phyloP scores from a whole-genome alignment of 2,329 filamentous ascomycete genomes.

The Colletotrichum spaethianum region DNA sequence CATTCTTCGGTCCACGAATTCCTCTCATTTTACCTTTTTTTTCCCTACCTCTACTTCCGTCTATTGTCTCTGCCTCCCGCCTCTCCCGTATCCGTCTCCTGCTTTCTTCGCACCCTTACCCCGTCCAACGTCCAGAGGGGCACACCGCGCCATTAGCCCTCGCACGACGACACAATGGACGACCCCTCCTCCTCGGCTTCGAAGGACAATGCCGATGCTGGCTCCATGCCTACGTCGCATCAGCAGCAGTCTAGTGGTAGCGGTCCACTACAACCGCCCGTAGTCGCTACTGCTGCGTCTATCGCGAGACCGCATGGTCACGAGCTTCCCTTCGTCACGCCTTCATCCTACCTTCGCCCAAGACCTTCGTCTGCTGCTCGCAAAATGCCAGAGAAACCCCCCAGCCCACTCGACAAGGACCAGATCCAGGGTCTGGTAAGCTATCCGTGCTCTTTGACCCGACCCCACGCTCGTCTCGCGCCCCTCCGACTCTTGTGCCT shows the following conservation, averaged over 20 bases:
- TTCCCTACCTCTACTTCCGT: neutral
- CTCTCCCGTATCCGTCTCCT: slow-evolving; percentile 9
- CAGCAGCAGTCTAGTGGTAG: slow-evolving; percentile 38
- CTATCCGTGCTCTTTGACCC: slow-evolving; percentile 14
- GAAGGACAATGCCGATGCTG: slow-evolving; percentile 40
- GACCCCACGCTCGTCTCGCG: slow-evolving; percentile 20
- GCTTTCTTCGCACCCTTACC: slow-evolving; percentile 21
- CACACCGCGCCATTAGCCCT: slow-evolving; percentile 40
- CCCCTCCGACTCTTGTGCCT: slow-evolving; percentile 15
- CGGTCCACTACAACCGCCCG: slow-evolving; percentile 41
- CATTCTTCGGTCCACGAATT: slow-evolving; percentile 31
- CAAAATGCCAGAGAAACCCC: slow-evolving; percentile 51
- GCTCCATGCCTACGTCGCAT: slow-evolving; percentile 40
- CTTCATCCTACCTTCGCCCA: slow-evolving; percentile 70
- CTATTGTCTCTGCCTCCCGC: slow-evolving; percentile 35
- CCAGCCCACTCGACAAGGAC: slow-evolving; percentile 79
- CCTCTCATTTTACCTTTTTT: neutral
- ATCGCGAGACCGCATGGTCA: slow-evolving; percentile 50
- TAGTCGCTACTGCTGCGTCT: slow-evolving; percentile 43
- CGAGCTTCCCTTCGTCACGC: slow-evolving; percentile 71
- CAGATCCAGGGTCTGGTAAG: slow-evolving; percentile 85
- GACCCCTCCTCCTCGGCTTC: slow-evolving; percentile 40
- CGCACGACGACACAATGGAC: slow-evolving; percentile 40
- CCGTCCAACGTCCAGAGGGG: slow-evolving; percentile 36
- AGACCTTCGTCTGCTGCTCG: slow-evolving; percentile 44